Conservation (phyloP, 768 basidiomycete genomes). For the Tephrocybe sp. region DNA sequence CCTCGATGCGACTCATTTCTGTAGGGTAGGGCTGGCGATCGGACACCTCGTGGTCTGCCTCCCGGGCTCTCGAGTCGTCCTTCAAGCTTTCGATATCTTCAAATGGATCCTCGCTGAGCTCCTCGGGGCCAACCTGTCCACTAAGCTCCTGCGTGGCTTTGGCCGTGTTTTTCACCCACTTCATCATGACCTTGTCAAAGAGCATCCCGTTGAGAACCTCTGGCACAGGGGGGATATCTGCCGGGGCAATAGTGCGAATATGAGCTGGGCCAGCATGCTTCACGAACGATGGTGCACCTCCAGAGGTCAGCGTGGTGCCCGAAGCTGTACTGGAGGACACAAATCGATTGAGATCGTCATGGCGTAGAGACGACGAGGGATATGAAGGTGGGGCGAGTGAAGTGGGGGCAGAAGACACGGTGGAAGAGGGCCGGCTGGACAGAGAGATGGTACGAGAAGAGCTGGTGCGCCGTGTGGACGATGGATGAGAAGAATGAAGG, state of each 20-base stretch:
- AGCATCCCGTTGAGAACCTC: conserved; percentile 86
- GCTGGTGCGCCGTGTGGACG: conserved; percentile 17
- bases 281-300: conserved; percentile 78
- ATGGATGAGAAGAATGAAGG: conserved; percentile 17
- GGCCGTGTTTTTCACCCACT: conserved; percentile 73
- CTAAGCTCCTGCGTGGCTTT: conserved; percentile 30
- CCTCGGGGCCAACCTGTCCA: conserved; percentile 32
- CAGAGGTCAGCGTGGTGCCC: conserved; percentile 71
- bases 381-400: conserved; percentile 40
- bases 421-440: conserved; percentile 25
- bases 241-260: conserved; percentile 78
- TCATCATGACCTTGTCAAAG: conserved; percentile 81
- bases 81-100: conserved; percentile 85
- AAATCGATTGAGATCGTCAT: conserved; percentile 83
- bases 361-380: conserved; percentile 54
- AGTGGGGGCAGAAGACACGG: conserved; percentile 19
- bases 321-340: conserved; percentile 86
- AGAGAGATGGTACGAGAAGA: conserved; percentile 25
- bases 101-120: conserved; percentile 86
- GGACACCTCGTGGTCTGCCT: conserved; percentile 18
- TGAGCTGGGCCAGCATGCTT: conserved; percentile 82
- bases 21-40: conserved; percentile 16
- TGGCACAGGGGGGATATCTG: conserved; percentile 73
- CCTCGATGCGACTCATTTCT: conserved; percentile 52
- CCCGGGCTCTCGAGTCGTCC: conserved; percentile 52